phyloP scores from a whole-genome alignment of 208 protist species.

The Leishmania braziliensis region DNA sequence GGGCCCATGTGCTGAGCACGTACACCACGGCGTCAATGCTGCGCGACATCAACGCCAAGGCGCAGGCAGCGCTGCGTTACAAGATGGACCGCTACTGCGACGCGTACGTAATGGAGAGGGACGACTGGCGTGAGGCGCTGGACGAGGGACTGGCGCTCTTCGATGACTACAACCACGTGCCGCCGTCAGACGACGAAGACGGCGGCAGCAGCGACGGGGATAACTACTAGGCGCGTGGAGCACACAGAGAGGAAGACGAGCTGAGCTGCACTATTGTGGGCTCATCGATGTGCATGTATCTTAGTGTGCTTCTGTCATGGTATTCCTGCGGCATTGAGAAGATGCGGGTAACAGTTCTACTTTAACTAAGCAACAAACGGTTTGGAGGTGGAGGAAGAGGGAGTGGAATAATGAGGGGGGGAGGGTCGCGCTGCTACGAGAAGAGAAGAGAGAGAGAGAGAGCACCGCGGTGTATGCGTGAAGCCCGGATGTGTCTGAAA shows the following conservation, averaged over 20 bases:
- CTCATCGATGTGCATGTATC: background rate
- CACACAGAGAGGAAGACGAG: background rate
- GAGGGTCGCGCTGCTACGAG: too few species aligned
- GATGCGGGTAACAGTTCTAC: background rate
- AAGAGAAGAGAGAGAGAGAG: too few species aligned
- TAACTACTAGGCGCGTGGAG: conserved; percentile 14
- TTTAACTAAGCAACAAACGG: background rate
- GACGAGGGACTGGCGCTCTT: conserved; percentile 65
- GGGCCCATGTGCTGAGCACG: conserved; percentile 67
- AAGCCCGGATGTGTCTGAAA: background rate
- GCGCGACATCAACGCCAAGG: conserved; percentile 23
- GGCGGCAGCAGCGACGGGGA: conserved; percentile 24
- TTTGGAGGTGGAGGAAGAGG: background rate
- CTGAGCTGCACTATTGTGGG: background rate
- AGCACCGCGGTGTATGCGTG: too few species aligned
- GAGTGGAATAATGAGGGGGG: background rate
- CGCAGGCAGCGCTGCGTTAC: conserved; percentile 46
- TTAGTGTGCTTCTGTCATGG: background rate
- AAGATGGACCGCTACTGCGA: conserved; percentile 46
- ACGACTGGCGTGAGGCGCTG: conserved; percentile 75
- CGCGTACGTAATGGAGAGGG: conserved; percentile 65
- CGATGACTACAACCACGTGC: conserved; percentile 80
- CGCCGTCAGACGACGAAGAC: conserved; percentile 35
- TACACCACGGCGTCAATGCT: conserved; percentile 76
- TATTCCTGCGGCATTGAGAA: background rate